Evolutionary conservation across 2,329 filamentous ascomycete species (phyloP).

Genomic region (Beauveria asiatica): DNA sequence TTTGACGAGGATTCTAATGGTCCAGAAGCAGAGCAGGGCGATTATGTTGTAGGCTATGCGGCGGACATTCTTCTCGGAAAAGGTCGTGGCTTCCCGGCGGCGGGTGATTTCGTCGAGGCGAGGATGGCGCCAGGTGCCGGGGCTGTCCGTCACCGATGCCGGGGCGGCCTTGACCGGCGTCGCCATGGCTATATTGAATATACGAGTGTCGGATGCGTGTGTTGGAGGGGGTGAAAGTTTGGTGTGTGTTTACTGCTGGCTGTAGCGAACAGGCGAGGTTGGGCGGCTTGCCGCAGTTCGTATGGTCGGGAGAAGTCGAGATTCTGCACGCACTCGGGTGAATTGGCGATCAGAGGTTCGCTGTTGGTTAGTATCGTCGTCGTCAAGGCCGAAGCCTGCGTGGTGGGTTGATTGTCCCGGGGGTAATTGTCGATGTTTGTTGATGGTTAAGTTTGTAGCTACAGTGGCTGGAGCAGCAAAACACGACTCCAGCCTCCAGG

Average conservation of each 20-base stretch:
- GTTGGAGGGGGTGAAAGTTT: slow-evolving; percentile 9
- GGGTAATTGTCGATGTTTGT: slow-evolving; percentile 4
- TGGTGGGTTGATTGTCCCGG: slow-evolving; percentile 5
- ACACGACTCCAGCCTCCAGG: neutral
- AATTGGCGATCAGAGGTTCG: neutral
- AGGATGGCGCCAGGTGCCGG: slow-evolving; percentile 87
- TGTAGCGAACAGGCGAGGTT: neutral
- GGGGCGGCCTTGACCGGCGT: slow-evolving; percentile 35
- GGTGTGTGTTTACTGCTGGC: neutral
- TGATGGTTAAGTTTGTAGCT: slow-evolving; percentile 2
- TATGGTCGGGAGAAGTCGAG: neutral
- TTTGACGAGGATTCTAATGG: slow-evolving; percentile 25
- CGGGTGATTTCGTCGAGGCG: slow-evolving; percentile 77
- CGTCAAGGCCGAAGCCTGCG: slow-evolving; percentile 6
- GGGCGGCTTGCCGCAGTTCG: neutral
- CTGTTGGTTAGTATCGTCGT: slow-evolving; percentile 10
- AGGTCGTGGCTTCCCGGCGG: slow-evolving; percentile 69
- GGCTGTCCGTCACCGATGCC: slow-evolving; percentile 38
- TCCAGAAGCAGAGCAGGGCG: slow-evolving; percentile 33
- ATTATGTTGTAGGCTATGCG: slow-evolving; percentile 60
- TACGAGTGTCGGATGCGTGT: slow-evolving; percentile 5
- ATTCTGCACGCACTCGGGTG: neutral
- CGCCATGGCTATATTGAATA: slow-evolving; percentile 19
- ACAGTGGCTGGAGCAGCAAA: neutral
- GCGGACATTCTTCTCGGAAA: slow-evolving; percentile 68